A percentile compares a stretch with the other conserved stretches of the same genome.
Conservation (phyloP, 306 rosid genomes). For the Cucumis sativus region Cucumber_9930_V3 NC_026656.2:955501-956000, state of each 20-base stretch:
- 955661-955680: no score
- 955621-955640: no score
- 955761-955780: no score
- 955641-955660: no score
- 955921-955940: slow-evolving; percentile 1
- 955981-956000: background rate
- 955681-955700: no score
- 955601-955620: no score
- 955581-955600: no score
- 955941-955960: slow-evolving; percentile 5
- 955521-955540: background rate
- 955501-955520: background rate
- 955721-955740: no score
- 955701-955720: no score
- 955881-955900: slow-evolving; percentile 12
- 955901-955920: slow-evolving; percentile 8
- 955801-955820: background rate
- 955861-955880: background rate
- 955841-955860: background rate
- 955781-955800: background rate
- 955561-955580: no score
- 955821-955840: background rate
- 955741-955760: no score
- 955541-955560: background rate
- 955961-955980: slow-evolving; percentile 1